A percentile compares a stretch with the other conserved stretches of the same genome.
Evolutionary conservation across 164 flowering plant species (phyloP).

Genomic region (Sextonia rubra): DNA sequence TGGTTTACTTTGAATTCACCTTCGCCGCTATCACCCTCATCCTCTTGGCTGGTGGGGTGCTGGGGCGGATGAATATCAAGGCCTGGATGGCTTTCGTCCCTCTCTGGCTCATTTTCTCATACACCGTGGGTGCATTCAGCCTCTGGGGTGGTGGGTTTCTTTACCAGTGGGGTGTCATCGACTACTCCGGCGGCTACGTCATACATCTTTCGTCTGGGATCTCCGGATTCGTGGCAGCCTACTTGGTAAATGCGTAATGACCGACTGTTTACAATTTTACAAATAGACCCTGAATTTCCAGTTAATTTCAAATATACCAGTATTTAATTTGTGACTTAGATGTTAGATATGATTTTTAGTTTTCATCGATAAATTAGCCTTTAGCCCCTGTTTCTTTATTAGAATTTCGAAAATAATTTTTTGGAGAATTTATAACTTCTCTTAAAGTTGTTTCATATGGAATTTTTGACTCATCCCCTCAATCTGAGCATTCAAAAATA

Average conservation of each 20-base stretch:
- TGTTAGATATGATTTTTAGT: too few species aligned
- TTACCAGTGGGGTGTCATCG: constrained; percentile 33
- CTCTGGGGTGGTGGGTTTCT: constrained; percentile 38
- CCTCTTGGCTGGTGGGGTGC: constrained; percentile 22
- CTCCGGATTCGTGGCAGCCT: constrained; percentile 45
- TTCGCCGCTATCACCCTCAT: constrained; percentile 27
- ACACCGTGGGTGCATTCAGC: constrained; percentile 26
- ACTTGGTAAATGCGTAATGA: constrained; percentile 23
- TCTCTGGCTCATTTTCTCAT: constrained; percentile 25
- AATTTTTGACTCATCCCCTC: too few species aligned
- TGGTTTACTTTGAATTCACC: constrained; percentile 54
- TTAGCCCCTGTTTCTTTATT: too few species aligned
- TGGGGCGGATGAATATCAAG: constrained; percentile 26
- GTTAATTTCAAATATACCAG: too few species aligned
- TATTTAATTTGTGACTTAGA: too few species aligned
- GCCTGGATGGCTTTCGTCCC: constrained; percentile 33
- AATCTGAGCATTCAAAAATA: too few species aligned
- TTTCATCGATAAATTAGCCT: too few species aligned
- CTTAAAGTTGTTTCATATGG: too few species aligned
- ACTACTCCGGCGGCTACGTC: constrained; percentile 34
- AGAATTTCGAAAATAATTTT: too few species aligned
- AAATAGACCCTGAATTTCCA: too few species aligned
- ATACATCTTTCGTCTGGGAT: constrained; percentile 29
- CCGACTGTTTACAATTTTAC: not conserved
- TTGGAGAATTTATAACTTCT: too few species aligned